Base-by-base conservation (phyloP, 805 yeast species). In the Starmerella stigmatis region DNA sequence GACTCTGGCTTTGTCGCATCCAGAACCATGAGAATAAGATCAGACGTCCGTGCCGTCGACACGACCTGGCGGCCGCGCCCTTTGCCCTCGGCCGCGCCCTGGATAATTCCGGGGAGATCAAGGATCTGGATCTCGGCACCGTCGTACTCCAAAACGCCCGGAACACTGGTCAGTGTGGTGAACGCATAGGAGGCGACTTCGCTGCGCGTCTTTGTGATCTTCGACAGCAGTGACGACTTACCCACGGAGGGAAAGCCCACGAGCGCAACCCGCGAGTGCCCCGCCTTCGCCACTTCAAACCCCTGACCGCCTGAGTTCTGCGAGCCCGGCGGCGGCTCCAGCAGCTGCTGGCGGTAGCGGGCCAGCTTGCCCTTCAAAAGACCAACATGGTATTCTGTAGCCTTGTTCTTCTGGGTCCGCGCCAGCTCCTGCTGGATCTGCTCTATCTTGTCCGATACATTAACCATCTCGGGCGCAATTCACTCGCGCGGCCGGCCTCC, bases 201-300 rank as follows among this genome's bases (percentile, higher is more conserved):
- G 1, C 95, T 82, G 63, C 85, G 85, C 2, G 97, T 89, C 57
- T 84, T 83, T 17, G 98, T 89, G 45, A 92, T 84, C 58, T 86
- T 85, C 16, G 86, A 79, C 48, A 89, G 69, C 53, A 89, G 76
- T 2, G 95, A 85, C 1, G 96, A 88, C 58, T 89, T 89, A 62
- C 98, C 98, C 20, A 92, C 98, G 1, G 96, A 88, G 15, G 98
- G 98, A 63, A 88, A 89, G 25, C 98, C 98, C 64, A 92, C 88
- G 44, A 89, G 69, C 16, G 94, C 94, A 2, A 86, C 94, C 55
- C 98, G 74, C 0, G 97, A 96, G 70, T 89, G 96, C 31, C 97
- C 97, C 37, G 92, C 81, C 63, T 92, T 89, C 35, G 86, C 78
- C 2, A 89, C 96, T 64, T 92, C 98, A 62, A 89, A 89, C 1